A percentile compares a stretch with the other conserved stretches of the same genome.
Conservation (phyloP, 306 rosid genomes). For the Abrus precatorius region DNA sequence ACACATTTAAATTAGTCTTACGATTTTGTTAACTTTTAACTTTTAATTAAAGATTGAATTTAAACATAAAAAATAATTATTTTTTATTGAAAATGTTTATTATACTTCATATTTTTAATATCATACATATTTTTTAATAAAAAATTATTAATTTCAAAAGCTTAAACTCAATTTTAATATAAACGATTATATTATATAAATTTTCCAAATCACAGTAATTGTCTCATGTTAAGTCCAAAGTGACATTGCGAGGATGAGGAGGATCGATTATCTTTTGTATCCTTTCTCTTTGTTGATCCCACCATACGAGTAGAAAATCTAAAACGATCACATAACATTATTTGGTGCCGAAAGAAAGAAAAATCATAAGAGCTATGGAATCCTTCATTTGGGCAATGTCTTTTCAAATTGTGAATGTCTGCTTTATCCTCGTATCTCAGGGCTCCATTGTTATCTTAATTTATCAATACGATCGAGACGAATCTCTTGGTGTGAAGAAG, state of each 20-base stretch:
- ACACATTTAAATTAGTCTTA: no score
- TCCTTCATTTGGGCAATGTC: conserved; percentile 32
- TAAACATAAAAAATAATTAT: no score
- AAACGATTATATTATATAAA: background rate
- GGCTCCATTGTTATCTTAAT: background rate
- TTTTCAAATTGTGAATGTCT: conserved; percentile 40
- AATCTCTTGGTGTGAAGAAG: conserved; percentile 11
- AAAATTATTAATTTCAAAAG: no score
- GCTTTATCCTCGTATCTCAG: background rate
- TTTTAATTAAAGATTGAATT: no score
- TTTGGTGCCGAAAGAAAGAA: conserved; percentile 25
- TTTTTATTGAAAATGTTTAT: no score
- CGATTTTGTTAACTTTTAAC: no score
- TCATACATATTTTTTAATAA: no score
- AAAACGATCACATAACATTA: background rate
- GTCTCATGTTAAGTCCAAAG: conserved; percentile 23
- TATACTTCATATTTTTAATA: no score
- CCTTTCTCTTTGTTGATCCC: conserved; percentile 24
- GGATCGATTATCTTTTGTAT: conserved; percentile 4
- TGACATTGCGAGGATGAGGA: conserved; percentile 7
- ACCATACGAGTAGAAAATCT: conserved; percentile 42
- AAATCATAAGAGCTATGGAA: background rate
- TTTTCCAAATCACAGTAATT: conserved; percentile 2
- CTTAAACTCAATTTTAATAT: no score
- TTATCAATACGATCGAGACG: conserved; percentile 35